Evolutionary conservation across 2,329 filamentous ascomycete species (phyloP).

Genomic region (Aspergillus novoparasiticus): DNA sequence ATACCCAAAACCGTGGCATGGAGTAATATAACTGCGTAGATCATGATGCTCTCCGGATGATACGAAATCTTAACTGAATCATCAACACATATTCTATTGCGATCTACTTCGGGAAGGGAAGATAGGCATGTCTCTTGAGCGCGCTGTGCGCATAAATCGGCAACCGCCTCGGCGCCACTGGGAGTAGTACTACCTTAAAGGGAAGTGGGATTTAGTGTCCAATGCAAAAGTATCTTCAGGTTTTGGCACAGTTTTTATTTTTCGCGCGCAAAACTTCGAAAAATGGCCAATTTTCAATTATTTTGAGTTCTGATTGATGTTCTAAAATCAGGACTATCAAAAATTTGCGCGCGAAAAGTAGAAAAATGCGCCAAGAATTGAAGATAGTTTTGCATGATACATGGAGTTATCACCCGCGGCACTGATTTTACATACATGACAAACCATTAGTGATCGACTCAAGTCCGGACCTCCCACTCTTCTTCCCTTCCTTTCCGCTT

Average conservation of each 20-base stretch:
- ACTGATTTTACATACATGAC: neutral
- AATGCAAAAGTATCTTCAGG: too few species aligned
- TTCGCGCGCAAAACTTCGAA: too few species aligned
- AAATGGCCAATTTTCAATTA: too few species aligned
- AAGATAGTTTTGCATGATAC: too few species aligned
- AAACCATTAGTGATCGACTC: conserved; percentile 5
- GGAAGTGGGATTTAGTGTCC: neutral
- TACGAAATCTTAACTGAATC: neutral
- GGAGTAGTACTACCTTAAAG: neutral
- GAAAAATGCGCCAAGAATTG: too few species aligned
- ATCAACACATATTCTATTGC: neutral
- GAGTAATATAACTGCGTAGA: neutral
- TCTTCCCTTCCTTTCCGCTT: neutral
- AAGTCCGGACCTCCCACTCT: neutral
- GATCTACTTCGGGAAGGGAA: neutral
- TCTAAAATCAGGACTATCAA: too few species aligned
- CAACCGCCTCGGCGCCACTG: neutral
- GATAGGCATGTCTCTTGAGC: neutral
- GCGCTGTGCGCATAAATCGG: neutral
- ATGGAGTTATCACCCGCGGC: neutral
- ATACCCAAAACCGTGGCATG: conserved; percentile 13
- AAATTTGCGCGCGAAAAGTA: too few species aligned
- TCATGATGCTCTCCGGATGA: neutral
- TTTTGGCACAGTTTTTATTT: too few species aligned
- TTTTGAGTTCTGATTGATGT: too few species aligned